Percentiles rank a stretch among this genome's conserved stretches.
phyloP scores from a whole-genome alignment of 768 basidiomycete genomes.

The Calocybe cyanea region DNA sequence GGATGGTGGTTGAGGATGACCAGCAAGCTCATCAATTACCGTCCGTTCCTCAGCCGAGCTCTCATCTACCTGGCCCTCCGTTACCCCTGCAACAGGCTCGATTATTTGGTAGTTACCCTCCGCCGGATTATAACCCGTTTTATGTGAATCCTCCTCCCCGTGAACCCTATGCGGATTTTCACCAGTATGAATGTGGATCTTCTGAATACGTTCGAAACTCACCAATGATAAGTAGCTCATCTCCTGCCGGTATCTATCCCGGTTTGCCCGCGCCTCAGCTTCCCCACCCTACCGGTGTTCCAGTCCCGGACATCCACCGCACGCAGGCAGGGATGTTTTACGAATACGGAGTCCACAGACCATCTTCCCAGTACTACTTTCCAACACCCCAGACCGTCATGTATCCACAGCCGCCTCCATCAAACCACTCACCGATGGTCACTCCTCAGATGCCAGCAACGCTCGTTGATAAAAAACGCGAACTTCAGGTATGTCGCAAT shows the following conservation, averaged over 20 bases:
- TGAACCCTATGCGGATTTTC: conserved; percentile 50
- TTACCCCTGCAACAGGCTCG: conserved; percentile 36
- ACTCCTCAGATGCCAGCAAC: conserved; percentile 44
- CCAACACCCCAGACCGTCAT: conserved; percentile 54
- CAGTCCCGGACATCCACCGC: conserved; percentile 34
- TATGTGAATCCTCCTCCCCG: conserved; percentile 50
- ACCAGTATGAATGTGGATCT: conserved; percentile 54
- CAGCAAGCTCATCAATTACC: conserved; percentile 16
- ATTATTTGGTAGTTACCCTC: conserved; percentile 48
- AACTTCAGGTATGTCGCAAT: conserved; percentile 42
- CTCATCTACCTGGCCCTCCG: conserved; percentile 38
- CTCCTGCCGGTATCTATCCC: conserved; percentile 48
- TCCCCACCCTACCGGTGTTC: conserved; percentile 28
- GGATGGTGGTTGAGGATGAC: conserved; percentile 30
- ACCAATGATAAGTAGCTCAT: conserved; percentile 39
- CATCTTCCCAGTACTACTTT: conserved; percentile 60
- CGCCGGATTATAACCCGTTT: conserved; percentile 57
- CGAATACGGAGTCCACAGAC: conserved; percentile 49
- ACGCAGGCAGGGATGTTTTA: conserved; percentile 56
- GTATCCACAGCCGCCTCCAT: conserved; percentile 41
- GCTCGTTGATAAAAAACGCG: conserved; percentile 52
- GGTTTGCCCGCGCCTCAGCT: conserved; percentile 10
- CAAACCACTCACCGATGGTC: conserved; percentile 46
- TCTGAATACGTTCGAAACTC: conserved; percentile 50
- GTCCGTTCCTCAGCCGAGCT: conserved; percentile 22